These are phyloP conservation scores for Tympanopsis confertula DNA, from an alignment of 2,329 filamentous ascomycete species.

Conservation along the genomic window DNA sequence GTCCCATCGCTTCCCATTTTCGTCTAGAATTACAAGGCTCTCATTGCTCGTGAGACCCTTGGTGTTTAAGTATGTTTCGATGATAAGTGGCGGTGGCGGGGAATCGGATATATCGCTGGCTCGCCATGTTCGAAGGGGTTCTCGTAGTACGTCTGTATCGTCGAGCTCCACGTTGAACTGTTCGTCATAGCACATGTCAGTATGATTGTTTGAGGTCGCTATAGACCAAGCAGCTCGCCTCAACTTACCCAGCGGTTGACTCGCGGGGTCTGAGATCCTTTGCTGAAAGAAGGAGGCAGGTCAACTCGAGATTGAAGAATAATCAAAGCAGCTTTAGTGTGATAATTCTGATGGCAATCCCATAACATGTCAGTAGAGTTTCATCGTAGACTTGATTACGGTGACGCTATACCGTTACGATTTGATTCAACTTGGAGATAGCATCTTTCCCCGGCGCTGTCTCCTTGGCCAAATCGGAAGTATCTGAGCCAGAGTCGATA, in stretches of 20 bases:
- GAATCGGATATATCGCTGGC: constrained; percentile 41
- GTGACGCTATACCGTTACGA: constrained; percentile 47
- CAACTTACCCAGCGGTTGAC: constrained; percentile 52
- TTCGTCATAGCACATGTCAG: background rate
- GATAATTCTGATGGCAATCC: constrained; percentile 39
- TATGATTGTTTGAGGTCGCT: no score
- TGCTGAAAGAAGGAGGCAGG: constrained; percentile 37
- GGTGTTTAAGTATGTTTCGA: constrained; percentile 52
- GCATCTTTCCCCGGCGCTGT: constrained; percentile 27
- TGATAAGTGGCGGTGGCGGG: constrained; percentile 47
- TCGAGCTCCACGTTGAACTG: constrained; percentile 60
- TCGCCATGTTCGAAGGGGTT: constrained; percentile 47
- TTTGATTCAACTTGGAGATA: constrained; percentile 45
- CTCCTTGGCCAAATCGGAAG: constrained; percentile 18
- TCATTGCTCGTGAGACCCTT: constrained; percentile 48
- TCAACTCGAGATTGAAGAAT: constrained; percentile 46
- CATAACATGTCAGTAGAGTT: constrained; percentile 6
- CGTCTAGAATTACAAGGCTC: constrained; percentile 50
- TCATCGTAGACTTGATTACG: background rate
- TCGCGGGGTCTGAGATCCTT: constrained; percentile 36
- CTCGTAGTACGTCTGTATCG: constrained; percentile 48
- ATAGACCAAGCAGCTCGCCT: no score
- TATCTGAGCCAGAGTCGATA: constrained; percentile 32
- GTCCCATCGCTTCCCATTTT: constrained; percentile 54
- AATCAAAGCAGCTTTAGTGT: constrained; percentile 51